Evolutionary conservation across 306 rosid species (phyloP).

Genomic region (Casuarina glauca): DNA sequence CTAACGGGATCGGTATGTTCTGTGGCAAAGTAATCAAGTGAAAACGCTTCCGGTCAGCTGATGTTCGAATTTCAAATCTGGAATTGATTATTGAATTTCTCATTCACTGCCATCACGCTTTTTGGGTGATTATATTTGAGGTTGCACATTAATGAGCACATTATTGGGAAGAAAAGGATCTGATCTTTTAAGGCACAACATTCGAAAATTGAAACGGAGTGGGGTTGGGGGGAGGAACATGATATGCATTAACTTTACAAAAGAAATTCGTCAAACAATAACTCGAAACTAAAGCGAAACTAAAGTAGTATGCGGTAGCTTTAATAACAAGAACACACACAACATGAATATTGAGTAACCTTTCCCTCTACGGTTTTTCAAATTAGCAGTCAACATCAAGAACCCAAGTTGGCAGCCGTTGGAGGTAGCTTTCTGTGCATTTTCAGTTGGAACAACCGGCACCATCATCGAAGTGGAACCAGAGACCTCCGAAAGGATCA

Average conservation of each 20-base stretch:
- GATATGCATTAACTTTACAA: slow-evolving; percentile 17
- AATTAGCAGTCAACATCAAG: slow-evolving; percentile 38
- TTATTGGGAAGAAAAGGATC: neutral
- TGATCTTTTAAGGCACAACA: neutral
- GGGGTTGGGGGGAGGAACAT: slow-evolving; percentile 9
- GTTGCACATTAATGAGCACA: neutral
- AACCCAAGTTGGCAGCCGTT: slow-evolving; percentile 30
- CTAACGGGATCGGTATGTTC: neutral
- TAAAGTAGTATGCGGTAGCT: slow-evolving; percentile 36
- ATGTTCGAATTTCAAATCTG: slow-evolving; percentile 45
- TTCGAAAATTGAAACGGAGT: slow-evolving; percentile 36
- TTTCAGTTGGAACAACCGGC: slow-evolving; percentile 57
- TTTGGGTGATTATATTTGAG: neutral
- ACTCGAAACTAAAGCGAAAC: slow-evolving; percentile 20
- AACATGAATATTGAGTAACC: slow-evolving; percentile 12
- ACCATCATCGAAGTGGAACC: slow-evolving; percentile 23
- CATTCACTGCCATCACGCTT: slow-evolving; percentile 24
- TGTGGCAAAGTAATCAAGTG: neutral
- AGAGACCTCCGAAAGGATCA: slow-evolving; percentile 17
- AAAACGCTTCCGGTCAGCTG: neutral
- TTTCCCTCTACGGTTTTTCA: slow-evolving; percentile 54
- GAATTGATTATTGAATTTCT: neutral
- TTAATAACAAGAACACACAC: slow-evolving; percentile 31
- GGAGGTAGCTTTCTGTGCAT: slow-evolving; percentile 28
- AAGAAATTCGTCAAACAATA: slow-evolving; percentile 3